Conservation (phyloP, 2,329 filamentous ascomycete species). For the Tricladium varicosporioides region DNA sequence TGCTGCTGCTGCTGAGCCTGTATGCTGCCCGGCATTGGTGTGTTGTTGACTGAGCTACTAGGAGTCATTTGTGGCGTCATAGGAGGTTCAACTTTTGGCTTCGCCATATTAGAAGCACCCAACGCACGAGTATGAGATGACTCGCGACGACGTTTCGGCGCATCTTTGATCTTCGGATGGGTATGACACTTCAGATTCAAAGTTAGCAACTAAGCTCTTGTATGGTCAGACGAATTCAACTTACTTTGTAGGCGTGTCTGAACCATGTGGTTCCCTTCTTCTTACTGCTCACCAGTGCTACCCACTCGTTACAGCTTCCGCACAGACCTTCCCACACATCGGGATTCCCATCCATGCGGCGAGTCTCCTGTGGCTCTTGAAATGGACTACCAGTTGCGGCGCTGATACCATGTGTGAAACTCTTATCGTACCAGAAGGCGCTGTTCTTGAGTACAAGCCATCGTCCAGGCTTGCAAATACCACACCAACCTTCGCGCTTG, state of each 20-base stretch:
- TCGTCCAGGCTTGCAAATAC: slow-evolving; percentile 79
- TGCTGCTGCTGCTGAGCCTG: slow-evolving; percentile 9
- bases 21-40: slow-evolving; percentile 33
- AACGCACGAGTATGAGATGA: slow-evolving; percentile 46
- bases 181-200: slow-evolving; percentile 58
- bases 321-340: slow-evolving; percentile 82
- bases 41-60: slow-evolving; percentile 35
- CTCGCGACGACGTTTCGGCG: slow-evolving; percentile 65
- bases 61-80: slow-evolving; percentile 47
- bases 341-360: slow-evolving; percentile 75
- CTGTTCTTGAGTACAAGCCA: slow-evolving; percentile 90
- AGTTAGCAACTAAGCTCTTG: background rate
- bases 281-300: slow-evolving; percentile 78
- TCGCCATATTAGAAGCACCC: slow-evolving; percentile 42
- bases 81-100: slow-evolving; percentile 46
- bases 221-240: slow-evolving; percentile 19
- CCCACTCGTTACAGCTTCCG: slow-evolving; percentile 76
- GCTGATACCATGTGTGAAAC: slow-evolving; percentile 83
- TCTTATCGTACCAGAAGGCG: slow-evolving; percentile 92
- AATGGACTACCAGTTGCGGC: slow-evolving; percentile 77
- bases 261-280: slow-evolving; percentile 95
- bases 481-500: slow-evolving; percentile 87
- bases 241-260: slow-evolving; percentile 81
- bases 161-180: slow-evolving; percentile 69
- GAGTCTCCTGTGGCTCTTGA: slow-evolving; percentile 71